Evolutionary conservation across 2,329 filamentous ascomycete genomes (phyloP).

Genomic region (Arthroderma sp.): DNA sequence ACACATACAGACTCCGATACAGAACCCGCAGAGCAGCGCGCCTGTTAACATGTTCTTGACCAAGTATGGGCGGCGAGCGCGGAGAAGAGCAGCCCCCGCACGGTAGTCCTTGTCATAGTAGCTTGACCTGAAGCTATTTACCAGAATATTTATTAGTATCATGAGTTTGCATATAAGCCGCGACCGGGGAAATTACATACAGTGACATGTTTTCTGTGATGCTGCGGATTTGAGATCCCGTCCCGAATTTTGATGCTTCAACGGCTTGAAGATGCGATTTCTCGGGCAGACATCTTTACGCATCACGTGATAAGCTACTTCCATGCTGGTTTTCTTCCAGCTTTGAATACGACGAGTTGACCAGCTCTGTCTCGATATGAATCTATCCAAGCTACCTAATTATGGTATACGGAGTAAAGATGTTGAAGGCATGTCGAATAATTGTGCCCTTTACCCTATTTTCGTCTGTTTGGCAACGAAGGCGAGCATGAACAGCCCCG

Average conservation of each 20-base stretch:
- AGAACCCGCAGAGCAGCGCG: conserved; percentile 57
- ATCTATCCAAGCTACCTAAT: neutral
- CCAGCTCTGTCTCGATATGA: neutral
- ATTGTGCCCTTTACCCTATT: no score
- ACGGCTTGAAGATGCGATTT: neutral
- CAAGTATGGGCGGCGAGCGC: conserved; percentile 82
- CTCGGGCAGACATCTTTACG: neutral
- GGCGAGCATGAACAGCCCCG: no score
- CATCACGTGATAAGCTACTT: conserved; percentile 1
- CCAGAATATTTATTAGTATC: neutral
- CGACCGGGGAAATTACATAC: conserved; percentile 1
- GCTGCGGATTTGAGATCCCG: neutral
- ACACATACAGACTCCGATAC: conserved; percentile 81
- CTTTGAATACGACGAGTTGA: neutral
- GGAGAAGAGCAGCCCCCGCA: conserved; percentile 77
- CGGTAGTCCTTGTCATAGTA: conserved; percentile 87
- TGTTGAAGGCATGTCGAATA: no score
- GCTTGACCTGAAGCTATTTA: conserved; percentile 51
- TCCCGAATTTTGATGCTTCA: neutral
- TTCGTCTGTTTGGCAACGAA: no score
- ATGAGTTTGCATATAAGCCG: conserved; percentile 3
- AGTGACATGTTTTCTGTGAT: conserved; percentile 7
- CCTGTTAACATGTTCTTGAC: conserved; percentile 80
- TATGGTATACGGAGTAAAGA: no score
- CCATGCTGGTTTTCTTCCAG: neutral